phyloP scores from a whole-genome alignment of 208 protist species.

The Herpetomonas tarakana region DNA sequence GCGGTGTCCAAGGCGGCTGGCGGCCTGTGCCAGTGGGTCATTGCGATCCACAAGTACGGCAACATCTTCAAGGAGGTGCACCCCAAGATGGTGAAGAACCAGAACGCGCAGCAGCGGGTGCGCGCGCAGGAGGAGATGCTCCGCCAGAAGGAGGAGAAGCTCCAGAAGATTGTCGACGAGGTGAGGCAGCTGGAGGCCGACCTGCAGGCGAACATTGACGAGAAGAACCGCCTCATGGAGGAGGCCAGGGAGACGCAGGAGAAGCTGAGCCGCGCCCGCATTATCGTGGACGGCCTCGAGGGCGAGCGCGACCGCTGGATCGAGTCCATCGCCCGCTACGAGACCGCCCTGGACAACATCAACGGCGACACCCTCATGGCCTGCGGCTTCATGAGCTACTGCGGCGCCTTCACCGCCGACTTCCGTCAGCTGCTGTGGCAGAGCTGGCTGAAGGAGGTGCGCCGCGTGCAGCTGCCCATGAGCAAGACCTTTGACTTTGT shows the following conservation, averaged over 20 bases:
- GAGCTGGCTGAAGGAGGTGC: conserved; percentile 91
- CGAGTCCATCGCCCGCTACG: conserved; percentile 90
- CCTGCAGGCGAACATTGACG: conserved; percentile 87
- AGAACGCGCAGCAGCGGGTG: conserved; percentile 93
- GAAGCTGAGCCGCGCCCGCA: conserved; percentile 96
- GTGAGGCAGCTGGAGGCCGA: conserved; percentile 89
- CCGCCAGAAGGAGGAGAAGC: conserved; percentile 88
- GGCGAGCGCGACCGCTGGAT: conserved; percentile 97
- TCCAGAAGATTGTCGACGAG: conserved; percentile 93
- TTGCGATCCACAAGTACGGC: conserved; percentile 97
- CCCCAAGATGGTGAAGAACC: conserved; percentile 95
- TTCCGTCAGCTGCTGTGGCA: conserved; percentile 92
- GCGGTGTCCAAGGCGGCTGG: conserved; percentile 95
- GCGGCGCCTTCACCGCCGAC: conserved; percentile 95
- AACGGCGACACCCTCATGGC: conserved; percentile 96
- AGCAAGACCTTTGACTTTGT: conserved; percentile 90
- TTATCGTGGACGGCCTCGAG: conserved; percentile 96
- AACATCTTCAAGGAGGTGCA: conserved; percentile 96
- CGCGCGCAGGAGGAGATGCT: conserved; percentile 94
- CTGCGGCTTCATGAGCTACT: conserved; percentile 97
- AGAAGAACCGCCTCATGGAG: conserved; percentile 92
- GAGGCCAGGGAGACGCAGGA: conserved; percentile 94
- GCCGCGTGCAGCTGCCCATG: conserved; percentile 78
- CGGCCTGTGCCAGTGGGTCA: conserved; percentile 97
- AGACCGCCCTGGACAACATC: conserved; percentile 87